These are phyloP conservation scores for Haematococcus lacustris DNA, from an alignment of 139 green algal species.

Conservation along the genomic window DNA sequence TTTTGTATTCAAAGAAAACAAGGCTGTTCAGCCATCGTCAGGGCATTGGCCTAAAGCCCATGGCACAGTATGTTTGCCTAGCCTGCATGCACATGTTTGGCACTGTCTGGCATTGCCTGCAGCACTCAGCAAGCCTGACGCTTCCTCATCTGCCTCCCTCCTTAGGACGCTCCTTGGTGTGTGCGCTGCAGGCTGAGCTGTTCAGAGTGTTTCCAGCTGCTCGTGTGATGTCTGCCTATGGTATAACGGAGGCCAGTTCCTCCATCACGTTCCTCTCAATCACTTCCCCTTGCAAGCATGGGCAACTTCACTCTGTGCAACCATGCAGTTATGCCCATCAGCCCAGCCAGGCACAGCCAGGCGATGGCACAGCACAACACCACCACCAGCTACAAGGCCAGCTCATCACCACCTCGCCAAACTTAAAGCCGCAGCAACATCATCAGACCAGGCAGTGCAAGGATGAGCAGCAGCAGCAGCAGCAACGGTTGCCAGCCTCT, in stretches of 20 bases:
- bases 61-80: no score
- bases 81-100: no score
- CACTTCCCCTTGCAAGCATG: not conserved
- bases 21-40: no score
- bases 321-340: not conserved
- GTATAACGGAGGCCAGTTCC: conserved; percentile 80
- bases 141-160: no score
- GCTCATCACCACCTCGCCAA: no score
- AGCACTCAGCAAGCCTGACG: no score
- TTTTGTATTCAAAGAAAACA: no score
- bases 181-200: no score
- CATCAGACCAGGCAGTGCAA: not conserved
- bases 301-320: not conserved
- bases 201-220: conserved; percentile 68
- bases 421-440: conserved; percentile 8
- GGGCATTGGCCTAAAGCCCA: no score
- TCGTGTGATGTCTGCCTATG: conserved; percentile 65
- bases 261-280: conserved; percentile 70
- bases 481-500: not conserved
- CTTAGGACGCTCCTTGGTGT: no score
- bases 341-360: not conserved
- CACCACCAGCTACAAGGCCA: not conserved
- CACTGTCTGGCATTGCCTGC: no score
- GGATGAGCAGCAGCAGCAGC: conserved; percentile 10
- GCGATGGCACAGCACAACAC: not conserved